These are phyloP conservation scores for Alternaria burnsii DNA, from an alignment of 2,329 filamentous ascomycete genomes.

Conservation along the genomic window DNA sequence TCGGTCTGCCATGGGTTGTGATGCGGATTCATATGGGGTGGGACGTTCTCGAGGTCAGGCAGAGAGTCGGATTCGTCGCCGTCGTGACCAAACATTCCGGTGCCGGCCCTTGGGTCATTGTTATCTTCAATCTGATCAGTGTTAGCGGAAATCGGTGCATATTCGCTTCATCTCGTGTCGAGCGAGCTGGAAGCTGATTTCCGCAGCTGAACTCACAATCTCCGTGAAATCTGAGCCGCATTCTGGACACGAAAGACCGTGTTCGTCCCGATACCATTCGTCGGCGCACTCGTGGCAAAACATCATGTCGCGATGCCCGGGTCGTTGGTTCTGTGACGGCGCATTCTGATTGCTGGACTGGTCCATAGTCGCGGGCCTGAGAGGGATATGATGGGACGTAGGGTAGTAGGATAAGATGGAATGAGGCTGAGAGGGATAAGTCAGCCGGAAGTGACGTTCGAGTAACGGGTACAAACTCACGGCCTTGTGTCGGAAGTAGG, in stretches of 20 bases:
- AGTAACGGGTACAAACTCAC: conserved; percentile 18
- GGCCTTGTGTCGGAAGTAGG: conserved; percentile 25
- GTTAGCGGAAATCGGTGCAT: conserved; percentile 28
- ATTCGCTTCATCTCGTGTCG: conserved; percentile 6
- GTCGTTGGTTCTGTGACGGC: conserved; percentile 25
- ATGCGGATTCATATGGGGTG: conserved; percentile 45
- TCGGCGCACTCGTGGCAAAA: conserved; percentile 83
- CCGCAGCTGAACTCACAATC: conserved; percentile 69
- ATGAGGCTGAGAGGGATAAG: neutral
- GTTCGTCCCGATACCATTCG: conserved; percentile 81
- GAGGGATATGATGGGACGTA: conserved; percentile 1
- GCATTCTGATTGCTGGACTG: conserved; percentile 28
- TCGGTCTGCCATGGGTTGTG: conserved; percentile 61
- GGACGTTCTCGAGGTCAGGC: conserved; percentile 37
- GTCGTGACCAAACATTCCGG: conserved; percentile 33
- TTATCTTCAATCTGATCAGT: conserved; percentile 57
- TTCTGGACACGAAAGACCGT: conserved; percentile 75
- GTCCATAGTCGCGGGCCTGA: conserved; percentile 32
- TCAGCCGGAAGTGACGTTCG: conserved; percentile 11
- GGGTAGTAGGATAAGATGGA: conserved; percentile 6
- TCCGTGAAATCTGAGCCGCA: conserved; percentile 84
- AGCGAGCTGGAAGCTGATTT: conserved; percentile 16
- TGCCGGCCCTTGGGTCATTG: conserved; percentile 68
- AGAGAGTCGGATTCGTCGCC: conserved; percentile 41
- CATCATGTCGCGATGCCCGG: conserved; percentile 70